Evolutionary conservation across 2,329 filamentous ascomycete genomes (phyloP), one percentile per base, ranked within the genome.

Genomic region (Trichocomaceae sp.): DNA sequence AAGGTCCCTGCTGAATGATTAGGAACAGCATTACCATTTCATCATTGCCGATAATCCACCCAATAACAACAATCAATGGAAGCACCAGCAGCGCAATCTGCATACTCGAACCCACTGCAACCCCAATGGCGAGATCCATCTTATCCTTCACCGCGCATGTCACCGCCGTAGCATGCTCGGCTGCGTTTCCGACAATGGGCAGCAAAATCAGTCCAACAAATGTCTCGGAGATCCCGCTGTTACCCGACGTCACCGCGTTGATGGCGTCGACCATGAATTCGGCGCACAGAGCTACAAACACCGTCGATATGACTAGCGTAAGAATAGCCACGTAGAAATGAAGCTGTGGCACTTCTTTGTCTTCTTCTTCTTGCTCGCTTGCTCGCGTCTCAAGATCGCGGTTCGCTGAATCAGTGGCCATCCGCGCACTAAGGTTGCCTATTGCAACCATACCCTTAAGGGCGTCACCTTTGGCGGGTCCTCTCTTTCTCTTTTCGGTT

Each of bases 241-340:
- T 49, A 17, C 39, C 69, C 2, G 64, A 62, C 1, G 80, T 80
- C 50, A 85, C 71, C 9, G 73, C 76, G 54, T 80, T 73, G 61
- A 85, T 84, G 37, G 79, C 79, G 58, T 75, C 74, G 50, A 84
- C 82, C 79, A 85, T 81, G 66, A 79, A 84, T 63, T 85, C 83
- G 9, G 82, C 83, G 62, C 88, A 93, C 41, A 93, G 78, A 1
- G 87, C 90, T 47, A 95, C 90, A 51, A 92, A 76, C 42, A 85
- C 86, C 3, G 89, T 95, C 0, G 87, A 84, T n/a, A 81, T 74
- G 6, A 77, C 77, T 3, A 96, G 82, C 0, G 87, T 87, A 44
- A 81, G 75, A 3, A 95, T 62, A 1, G 91, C 90, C 13, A 90
- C 87, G 41, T 76, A 68, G 52, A 92, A 78, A 52, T 85, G 82